Evolutionary conservation across 2,329 filamentous ascomycete species (phyloP), one percentile per base, ranked within the genome.

Genomic region (Venturia carpophila): DNA sequence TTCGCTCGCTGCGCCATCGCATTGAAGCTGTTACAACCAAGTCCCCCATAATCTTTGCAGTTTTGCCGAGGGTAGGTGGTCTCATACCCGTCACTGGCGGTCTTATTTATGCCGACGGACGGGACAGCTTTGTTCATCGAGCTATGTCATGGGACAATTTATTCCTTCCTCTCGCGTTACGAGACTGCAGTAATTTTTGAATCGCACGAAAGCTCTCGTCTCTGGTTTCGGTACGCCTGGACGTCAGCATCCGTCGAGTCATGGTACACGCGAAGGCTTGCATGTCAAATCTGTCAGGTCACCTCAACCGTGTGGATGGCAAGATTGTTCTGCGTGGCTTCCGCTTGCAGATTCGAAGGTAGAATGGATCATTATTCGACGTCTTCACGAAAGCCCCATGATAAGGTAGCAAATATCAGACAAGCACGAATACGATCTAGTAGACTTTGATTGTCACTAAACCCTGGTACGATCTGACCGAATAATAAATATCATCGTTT

Each of bases 251-350:
- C 34, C 34, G 41, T 42, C 15, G 37, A 45, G 58, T 41, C 39
- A 37, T 62, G 39, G 60, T 27, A 19, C 37, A 19, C 34, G 58
- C 58, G 30, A 41, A 61, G 58, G 37, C 30, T 45, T 61, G 58
- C 42, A 61, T 24, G 42, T 61, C 58, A 61, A 42, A 45, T 30
- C 27, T 52, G 56, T 30, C 58, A 61, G 58, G 58, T 30, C 41
- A 24, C 5, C 58, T 30, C 41, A 24, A 11, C 58, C 34, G 58
- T 30, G 27, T 61, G 58, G 49, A 55, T 52, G 30, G 15, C 52
- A 37, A 58, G 60, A 24, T 43, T 62, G 60, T 61, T 61, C 58
- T 17, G 42, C 43, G 37, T 62, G 60, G 60, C 60, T 13, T 62
- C 37, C 42, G n/a, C 42, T 19, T 6, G 39, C n/a, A 43, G 60